Evolutionary conservation across 495 filamentous ascomycete genomes (phyloP).

Genomic region (Tuber brumale): DNA sequence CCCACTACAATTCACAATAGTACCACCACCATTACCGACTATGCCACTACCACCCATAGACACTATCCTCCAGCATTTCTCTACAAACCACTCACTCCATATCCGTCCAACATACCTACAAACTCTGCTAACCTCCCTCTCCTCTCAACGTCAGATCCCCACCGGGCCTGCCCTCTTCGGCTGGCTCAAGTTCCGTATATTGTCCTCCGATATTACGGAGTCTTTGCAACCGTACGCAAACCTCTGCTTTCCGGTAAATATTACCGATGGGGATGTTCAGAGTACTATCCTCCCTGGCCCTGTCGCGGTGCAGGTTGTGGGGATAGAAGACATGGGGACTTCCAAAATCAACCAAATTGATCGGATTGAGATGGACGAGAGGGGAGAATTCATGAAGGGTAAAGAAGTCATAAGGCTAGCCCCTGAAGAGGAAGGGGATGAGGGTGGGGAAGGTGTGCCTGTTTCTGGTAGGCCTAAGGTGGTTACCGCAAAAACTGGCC

Average conservation of each 20-base stretch:
- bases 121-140: constrained; percentile 31
- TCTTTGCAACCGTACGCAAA: constrained; percentile 50
- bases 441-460: constrained; percentile 16
- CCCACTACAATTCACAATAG: background rate
- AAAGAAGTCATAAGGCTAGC: constrained; percentile 72
- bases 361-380: constrained; percentile 69
- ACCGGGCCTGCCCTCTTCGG: constrained; percentile 66
- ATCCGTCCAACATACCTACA: constrained; percentile 30
- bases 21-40: constrained; percentile 13
- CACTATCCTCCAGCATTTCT: constrained; percentile 30
- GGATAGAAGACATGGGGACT: constrained; percentile 71
- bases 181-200: constrained; percentile 73
- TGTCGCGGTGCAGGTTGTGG: constrained; percentile 72
- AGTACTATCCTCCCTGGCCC: constrained; percentile 54
- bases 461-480: background rate
- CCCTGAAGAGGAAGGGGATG: constrained; percentile 48
- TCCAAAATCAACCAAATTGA: constrained; percentile 82
- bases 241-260: constrained; percentile 54
- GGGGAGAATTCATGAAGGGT: constrained; percentile 75
- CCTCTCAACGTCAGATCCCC: constrained; percentile 48
- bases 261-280: constrained; percentile 50
- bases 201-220: constrained; percentile 66
- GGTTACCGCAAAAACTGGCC: constrained; percentile 47
- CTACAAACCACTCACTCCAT: constrained; percentile 14
- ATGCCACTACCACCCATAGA: constrained; percentile 21